A percentile compares a stretch with the other conserved stretches of the same genome.
phyloP scores from a whole-genome alignment of 192 early-diverging fungal species.

The Rhizophagus prolifer region DNA sequence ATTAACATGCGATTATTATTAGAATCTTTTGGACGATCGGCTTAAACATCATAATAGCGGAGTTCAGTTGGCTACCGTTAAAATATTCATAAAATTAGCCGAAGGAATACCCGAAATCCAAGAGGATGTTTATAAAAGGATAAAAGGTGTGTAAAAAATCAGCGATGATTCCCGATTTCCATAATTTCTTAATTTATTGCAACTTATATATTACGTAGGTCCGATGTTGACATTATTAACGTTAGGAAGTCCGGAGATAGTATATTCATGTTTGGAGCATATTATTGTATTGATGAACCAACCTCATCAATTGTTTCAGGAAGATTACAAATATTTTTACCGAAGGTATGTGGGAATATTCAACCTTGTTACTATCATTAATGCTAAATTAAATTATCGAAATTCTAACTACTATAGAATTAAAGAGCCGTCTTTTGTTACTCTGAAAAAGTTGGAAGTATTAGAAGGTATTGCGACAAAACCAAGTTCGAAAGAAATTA shows the following conservation, averaged over 20 bases:
- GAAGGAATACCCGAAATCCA: conserved; percentile 40
- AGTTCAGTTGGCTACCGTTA: conserved; percentile 41
- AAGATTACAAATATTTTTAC: conserved; percentile 20
- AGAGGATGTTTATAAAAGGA: conserved; percentile 39
- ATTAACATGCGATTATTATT: background rate
- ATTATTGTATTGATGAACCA: background rate
- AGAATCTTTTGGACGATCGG: conserved; percentile 43
- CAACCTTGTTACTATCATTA: background rate
- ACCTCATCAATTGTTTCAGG: background rate
- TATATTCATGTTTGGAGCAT: conserved; percentile 19
- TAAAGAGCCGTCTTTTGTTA: conserved; percentile 24
- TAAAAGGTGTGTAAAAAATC: conserved; percentile 32
- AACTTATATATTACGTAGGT: background rate
- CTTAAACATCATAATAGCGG: conserved; percentile 35
- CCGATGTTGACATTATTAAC: conserved; percentile 1
- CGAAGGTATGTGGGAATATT: conserved; percentile 7
- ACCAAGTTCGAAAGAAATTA: conserved; percentile 1
- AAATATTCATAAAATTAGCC: conserved; percentile 39
- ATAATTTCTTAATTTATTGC: background rate
- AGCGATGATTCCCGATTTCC: background rate
- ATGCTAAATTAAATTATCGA: background rate
- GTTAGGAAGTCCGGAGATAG: conserved; percentile 7
- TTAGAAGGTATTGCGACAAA: background rate
- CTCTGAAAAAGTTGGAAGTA: conserved; percentile 8
- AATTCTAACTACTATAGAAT: background rate